Evolutionary conservation across 192 early-diverging fungal species (phyloP), one percentile per base, ranked within the genome.

Genomic region (Coemansia sp.): DNA sequence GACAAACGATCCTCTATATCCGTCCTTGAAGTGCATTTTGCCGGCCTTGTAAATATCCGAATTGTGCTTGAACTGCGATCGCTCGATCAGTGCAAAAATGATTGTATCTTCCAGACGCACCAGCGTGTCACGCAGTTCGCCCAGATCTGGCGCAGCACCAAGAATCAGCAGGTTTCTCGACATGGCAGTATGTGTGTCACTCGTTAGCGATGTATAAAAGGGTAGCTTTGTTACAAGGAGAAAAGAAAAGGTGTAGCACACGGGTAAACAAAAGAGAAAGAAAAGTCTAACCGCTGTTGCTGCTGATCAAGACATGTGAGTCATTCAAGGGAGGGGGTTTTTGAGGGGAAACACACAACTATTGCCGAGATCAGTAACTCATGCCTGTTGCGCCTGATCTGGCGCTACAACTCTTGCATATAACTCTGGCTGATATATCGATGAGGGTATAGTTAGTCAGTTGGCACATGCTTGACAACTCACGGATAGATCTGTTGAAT

Each of bases 71-170:
- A 97, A 97, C 74, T 95, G 93, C 20, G 92, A 88, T 31, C 97
- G 85, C 72, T 98, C 97, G 64, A 98, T 95, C 24, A 98, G 76
- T 25, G 91, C 95, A 90, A 83, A 59, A 14, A 74, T 66, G 31
- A 98, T 96, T 11, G 92, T 91, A 79, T 98, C 96, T 68, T 98
- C 96, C 34, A 95, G 80, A n/a, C 94, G 85, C 53, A 96, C 88
- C n/a, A 99, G 79, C 20, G 85, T 87, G 77, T 87, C 75, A 15
- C 90, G 85, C 26, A 92, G 78, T 70, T 86, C 81, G 68, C 60
- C 53, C 7, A 82, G 71, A 26, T 64, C 65, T 3, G 72, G 72
- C 34, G 77, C 71, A 2, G 67, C 71, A 0, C 62, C 72, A 15
- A 71, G 72, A 47, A 73, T 80, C 58, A 80, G 55, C 34, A 80